Evolutionary conservation across 2,329 filamentous ascomycete species (phyloP), one percentile per base, ranked within the genome.

Genomic region (Beauveria sp.): DNA sequence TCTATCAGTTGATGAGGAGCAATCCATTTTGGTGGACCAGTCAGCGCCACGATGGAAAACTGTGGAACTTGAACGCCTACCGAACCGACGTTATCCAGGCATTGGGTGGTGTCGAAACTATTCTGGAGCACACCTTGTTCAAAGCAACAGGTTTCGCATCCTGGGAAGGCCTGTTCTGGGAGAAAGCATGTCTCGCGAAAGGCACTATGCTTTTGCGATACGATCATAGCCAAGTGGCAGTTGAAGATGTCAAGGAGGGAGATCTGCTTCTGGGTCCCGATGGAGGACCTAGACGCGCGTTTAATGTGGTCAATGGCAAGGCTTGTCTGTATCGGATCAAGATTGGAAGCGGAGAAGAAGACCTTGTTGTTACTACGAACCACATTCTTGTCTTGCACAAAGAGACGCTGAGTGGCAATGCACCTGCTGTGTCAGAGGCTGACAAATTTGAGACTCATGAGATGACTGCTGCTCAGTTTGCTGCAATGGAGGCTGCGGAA

Each of bases 1-100:
- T 95, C 34, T 99, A 98, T 72, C 93, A 98, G 74, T 81, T 98
- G 64, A 98, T 99, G 93, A 97, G 96, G 85, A 96, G 89, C 76
- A 97, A 98, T 72, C 95, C 95, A 0, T 98, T 98, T 81, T 97
- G 93, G 92, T 99, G 95, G 95, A 99, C 95, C 4, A 96, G 90
- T 69, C 93, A 98, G 75, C 83, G 95, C 45, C 96, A 99, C 70
- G 95, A 99, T 69, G 95, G 95, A 72, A 98, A 98, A 71, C 76
- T 99, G 5, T 99, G 95, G 95, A 97, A 97, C 66, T 75, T 99
- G 60, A 98, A 98, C 67, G 90, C 91, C 1, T 97, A 98, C 76
- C 83, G 95, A 65, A 97, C 95, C 7, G 95, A 99, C 77, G 92
- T 97, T 10, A 99, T 99, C 63, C 95, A 98, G 73, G 93, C 93